phyloP scores from a whole-genome alignment of 768 basidiomycete species.

The Rhodosporidiobolus odoratus region DNA sequence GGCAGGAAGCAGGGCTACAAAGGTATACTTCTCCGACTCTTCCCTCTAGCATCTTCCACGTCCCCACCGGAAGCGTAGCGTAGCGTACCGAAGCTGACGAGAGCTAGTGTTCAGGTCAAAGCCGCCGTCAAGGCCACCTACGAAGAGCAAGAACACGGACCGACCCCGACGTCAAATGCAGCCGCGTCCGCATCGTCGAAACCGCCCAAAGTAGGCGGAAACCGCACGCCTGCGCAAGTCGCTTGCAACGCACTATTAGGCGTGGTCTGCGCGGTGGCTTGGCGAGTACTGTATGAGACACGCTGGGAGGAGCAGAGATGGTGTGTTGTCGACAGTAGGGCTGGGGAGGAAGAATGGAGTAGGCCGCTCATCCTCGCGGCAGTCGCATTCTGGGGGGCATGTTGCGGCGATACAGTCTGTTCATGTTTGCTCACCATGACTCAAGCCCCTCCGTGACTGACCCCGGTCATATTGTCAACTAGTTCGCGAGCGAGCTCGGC shows the following conservation, averaged over 20 bases:
- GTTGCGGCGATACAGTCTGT: constrained; percentile 33
- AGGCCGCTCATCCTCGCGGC: constrained; percentile 17
- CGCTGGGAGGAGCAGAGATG: constrained; percentile 3
- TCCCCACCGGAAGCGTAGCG: too few relatives aligned
- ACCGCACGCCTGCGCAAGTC: constrained; percentile 67
- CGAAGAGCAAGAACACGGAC: constrained; percentile 64
- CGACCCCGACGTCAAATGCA: background rate
- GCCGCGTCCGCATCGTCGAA: too few relatives aligned
- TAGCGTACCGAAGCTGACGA: too few relatives aligned
- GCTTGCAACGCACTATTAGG: constrained; percentile 71
- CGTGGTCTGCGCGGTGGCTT: constrained; percentile 56
- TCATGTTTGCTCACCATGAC: background rate
- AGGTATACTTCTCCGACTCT: constrained; percentile 56
- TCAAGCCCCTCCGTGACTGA: background rate
- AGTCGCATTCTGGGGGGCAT: constrained; percentile 35
- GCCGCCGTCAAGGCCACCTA: constrained; percentile 61
- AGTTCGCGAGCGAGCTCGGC: constrained; percentile 80
- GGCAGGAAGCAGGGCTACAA: constrained; percentile 74
- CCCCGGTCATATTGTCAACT: background rate
- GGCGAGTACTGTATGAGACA: constrained; percentile 50
- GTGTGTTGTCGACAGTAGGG: constrained; percentile 8
- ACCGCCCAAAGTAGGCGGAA: constrained; percentile 56
- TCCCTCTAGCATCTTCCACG: background rate
- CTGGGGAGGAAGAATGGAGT: constrained; percentile 1
- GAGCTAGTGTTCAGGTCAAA: constrained; percentile 49